These are phyloP conservation scores for Boletus edulis DNA, from an alignment of 768 basidiomycete genomes.

Conservation along the genomic window DNA sequence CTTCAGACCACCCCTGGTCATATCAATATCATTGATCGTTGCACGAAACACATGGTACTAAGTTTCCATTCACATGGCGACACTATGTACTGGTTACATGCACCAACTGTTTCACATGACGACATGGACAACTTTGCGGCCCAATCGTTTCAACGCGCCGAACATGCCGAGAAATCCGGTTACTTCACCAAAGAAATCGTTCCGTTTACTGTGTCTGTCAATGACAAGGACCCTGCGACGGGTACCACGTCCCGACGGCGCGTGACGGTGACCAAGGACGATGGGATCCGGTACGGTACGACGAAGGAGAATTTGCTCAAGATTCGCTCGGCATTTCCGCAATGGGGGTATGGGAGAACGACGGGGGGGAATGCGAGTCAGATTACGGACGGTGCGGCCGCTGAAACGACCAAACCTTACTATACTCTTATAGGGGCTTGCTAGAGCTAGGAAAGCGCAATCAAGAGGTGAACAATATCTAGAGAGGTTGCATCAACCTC, in stretches of 20 bases:
- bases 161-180: conserved; percentile 66
- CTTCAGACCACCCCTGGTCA: too few species aligned
- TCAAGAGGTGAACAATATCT: too few species aligned
- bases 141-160: conserved; percentile 74
- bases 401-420: too few species aligned
- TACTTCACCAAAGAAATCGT: conserved; percentile 72
- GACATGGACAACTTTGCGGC: conserved; percentile 78
- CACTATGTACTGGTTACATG: too few species aligned
- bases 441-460: too few species aligned
- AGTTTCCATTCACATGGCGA: too few species aligned
- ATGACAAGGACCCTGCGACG: conserved; percentile 57
- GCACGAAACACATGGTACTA: too few species aligned
- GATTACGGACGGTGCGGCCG: conserved; percentile 81
- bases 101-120: too few species aligned
- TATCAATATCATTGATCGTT: too few species aligned
- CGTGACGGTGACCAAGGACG: conserved; percentile 65
- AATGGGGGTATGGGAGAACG: conserved; percentile 71
- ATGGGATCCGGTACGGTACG: conserved; percentile 75
- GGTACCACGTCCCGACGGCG: conserved; percentile 42
- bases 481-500: too few species aligned
- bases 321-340: conserved; percentile 75
- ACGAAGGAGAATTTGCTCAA: conserved; percentile 62
- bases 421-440: too few species aligned
- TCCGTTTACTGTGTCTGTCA: conserved; percentile 65
- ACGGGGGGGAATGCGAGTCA: conserved; percentile 91